phyloP scores from a whole-genome alignment of 2,329 filamentous ascomycete species.

The Tolypocladium nubicola region DNA sequence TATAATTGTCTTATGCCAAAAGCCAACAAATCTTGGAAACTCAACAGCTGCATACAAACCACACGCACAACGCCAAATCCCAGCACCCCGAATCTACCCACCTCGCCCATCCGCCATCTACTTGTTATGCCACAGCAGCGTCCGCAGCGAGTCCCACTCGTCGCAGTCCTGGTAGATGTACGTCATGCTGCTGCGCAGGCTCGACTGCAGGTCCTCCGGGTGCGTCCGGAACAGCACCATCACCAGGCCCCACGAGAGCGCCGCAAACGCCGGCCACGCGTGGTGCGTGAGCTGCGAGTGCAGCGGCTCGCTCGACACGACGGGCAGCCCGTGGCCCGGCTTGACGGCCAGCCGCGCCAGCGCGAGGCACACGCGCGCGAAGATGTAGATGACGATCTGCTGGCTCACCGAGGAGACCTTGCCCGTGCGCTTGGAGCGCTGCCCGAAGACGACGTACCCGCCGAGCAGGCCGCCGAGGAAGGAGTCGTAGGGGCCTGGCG shows the following conservation, averaged over 20 bases:
- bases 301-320: conserved; percentile 36
- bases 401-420: conserved; percentile 75
- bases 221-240: conserved; percentile 95
- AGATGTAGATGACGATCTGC: conserved; percentile 98
- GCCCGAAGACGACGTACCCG: conserved; percentile 86
- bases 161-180: conserved; percentile 93
- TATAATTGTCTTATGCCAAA: background rate
- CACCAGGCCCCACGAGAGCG: conserved; percentile 80
- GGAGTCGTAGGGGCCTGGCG: conserved; percentile 59
- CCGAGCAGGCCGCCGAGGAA: conserved; percentile 82
- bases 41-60: background rate
- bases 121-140: conserved; percentile 77
- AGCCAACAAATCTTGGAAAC: background rate
- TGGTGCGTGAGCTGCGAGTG: conserved; percentile 49
- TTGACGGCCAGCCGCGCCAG: conserved; percentile 75
- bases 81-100: background rate
- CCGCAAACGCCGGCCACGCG: conserved; percentile 89
- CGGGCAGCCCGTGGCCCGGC: conserved; percentile 39
- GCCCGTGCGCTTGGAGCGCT: conserved; percentile 49
- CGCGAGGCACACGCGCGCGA: conserved; percentile 79
- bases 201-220: conserved; percentile 83
- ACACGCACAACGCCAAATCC: background rate
- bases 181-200: conserved; percentile 88
- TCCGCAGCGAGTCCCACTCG: conserved; percentile 78
- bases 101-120: conserved; percentile 17